Conservation (phyloP, 2,329 filamentous ascomycete species). For the Ilyonectria mors-panacis region DNA sequence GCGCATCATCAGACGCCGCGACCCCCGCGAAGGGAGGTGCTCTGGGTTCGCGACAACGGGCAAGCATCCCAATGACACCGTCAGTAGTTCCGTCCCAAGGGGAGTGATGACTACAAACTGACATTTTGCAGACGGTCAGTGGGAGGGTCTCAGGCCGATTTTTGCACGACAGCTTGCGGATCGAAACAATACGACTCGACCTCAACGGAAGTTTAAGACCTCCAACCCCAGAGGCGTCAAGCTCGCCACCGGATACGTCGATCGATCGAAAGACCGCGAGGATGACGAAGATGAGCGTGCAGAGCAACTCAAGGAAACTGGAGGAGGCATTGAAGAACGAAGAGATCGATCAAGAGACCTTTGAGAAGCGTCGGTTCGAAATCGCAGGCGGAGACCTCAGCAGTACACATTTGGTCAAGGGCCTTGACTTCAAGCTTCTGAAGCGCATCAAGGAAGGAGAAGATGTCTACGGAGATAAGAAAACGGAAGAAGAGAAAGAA, state of each 20-base stretch:
- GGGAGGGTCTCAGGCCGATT: conserved; percentile 71
- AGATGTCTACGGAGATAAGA: conserved; percentile 68
- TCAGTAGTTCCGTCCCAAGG: conserved; percentile 60
- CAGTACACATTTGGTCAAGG: conserved; percentile 92
- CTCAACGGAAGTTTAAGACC: conserved; percentile 82
- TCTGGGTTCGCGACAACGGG: conserved; percentile 83
- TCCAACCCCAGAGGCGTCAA: conserved; percentile 87
- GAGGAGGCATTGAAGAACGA: conserved; percentile 87
- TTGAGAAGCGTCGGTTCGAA: conserved; percentile 80
- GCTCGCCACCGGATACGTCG: conserved; percentile 84
- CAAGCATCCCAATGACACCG: conserved; percentile 96
- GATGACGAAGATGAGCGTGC: conserved; percentile 69
- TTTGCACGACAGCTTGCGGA: conserved; percentile 91
- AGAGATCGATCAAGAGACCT: conserved; percentile 85
- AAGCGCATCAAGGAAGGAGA: conserved; percentile 79
- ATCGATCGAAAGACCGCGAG: conserved; percentile 79
- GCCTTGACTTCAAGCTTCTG: conserved; percentile 87
- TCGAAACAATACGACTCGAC: conserved; percentile 69
- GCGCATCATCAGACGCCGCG: conserved; percentile 56
- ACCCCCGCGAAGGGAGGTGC: conserved; percentile 57
- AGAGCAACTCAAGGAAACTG: conserved; percentile 80
- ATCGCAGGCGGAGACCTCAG: conserved; percentile 86
- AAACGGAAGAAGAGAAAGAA: conserved; percentile 48
- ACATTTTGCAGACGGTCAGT: conserved; percentile 72
- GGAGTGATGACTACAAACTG: conserved; percentile 40